Conservation (phyloP, 1,284 basidiomycete species). For the Earliella scabrosa region DNA sequence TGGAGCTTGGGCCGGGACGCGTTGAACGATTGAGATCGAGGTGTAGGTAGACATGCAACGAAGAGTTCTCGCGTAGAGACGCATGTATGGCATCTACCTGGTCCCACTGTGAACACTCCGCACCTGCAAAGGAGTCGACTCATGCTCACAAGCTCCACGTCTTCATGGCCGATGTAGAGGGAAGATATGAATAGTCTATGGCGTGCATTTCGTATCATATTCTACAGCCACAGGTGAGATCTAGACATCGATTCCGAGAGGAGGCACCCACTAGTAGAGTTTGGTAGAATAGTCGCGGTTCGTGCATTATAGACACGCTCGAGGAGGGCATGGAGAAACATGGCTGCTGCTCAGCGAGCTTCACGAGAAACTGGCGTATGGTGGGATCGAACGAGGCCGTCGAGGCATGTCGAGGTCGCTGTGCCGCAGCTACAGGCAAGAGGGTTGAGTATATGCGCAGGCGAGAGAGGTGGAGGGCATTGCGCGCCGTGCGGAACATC, state of each 20-base stretch:
- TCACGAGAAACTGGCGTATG: slow-evolving; percentile 31
- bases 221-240: too few species aligned
- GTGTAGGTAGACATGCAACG: slow-evolving; percentile 75
- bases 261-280: slow-evolving; percentile 42
- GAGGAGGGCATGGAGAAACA: slow-evolving; percentile 40
- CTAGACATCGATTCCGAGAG: too few species aligned
- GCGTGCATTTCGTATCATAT: slow-evolving; percentile 75
- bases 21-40: slow-evolving; percentile 94
- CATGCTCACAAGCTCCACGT: slow-evolving; percentile 37
- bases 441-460: slow-evolving; percentile 15
- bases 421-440: slow-evolving; percentile 14
- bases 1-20: slow-evolving; percentile 77
- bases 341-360: slow-evolving; percentile 41
- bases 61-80: slow-evolving; percentile 62
- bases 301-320: slow-evolving; percentile 41
- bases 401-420: slow-evolving; percentile 22
- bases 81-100: slow-evolving; percentile 72
- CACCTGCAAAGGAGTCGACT: neutral
- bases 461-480: slow-evolving; percentile 19
- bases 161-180: slow-evolving; percentile 42
- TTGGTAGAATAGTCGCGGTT: slow-evolving; percentile 44
- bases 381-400: slow-evolving; percentile 30
- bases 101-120: neutral
- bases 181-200: slow-evolving; percentile 86
- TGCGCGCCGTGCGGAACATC: slow-evolving; percentile 24